phyloP scores from a whole-genome alignment of 73 alveolate species.

The Paramecium pentaurelia region DNA sequence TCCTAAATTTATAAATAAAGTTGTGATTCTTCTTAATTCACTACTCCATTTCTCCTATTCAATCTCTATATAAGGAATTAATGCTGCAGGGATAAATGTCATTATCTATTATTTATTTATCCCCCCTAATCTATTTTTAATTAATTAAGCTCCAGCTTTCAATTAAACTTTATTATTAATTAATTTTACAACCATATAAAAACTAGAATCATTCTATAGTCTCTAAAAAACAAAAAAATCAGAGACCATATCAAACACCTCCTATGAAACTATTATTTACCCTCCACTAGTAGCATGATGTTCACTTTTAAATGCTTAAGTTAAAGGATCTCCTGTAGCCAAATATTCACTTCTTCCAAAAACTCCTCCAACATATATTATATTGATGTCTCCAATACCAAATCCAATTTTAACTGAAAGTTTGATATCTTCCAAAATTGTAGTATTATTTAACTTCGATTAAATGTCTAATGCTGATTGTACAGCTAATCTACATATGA shows the following conservation, averaged over 20 bases:
- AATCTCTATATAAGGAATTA: slow-evolving; percentile 87
- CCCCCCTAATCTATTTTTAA: slow-evolving; percentile 80
- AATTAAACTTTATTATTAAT: slow-evolving; percentile 60
- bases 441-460: slow-evolving; percentile 81
- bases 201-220: neutral
- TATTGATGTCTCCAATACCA: slow-evolving; percentile 93
- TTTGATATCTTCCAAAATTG: slow-evolving; percentile 81
- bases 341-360: slow-evolving; percentile 95
- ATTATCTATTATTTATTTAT: slow-evolving; percentile 70
- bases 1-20: slow-evolving; percentile 89
- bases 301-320: slow-evolving; percentile 92
- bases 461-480: slow-evolving; percentile 89
- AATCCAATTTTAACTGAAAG: slow-evolving; percentile 70
- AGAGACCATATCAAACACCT: slow-evolving; percentile 74
- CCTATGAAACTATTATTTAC: slow-evolving; percentile 82
- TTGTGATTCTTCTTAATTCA: slow-evolving; percentile 87
- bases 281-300: slow-evolving; percentile 94
- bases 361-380: slow-evolving; percentile 94
- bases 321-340: slow-evolving; percentile 92
- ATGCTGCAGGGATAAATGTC: slow-evolving; percentile 92
- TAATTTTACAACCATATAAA: neutral
- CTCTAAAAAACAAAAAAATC: slow-evolving; percentile 72
- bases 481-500: slow-evolving; percentile 80
- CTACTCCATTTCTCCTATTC: slow-evolving; percentile 87
- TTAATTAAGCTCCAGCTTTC: slow-evolving; percentile 90